Conservation (phyloP, 2,329 filamentous ascomycete species). For the Pseudopyrenochaeta lycopersici region DNA sequence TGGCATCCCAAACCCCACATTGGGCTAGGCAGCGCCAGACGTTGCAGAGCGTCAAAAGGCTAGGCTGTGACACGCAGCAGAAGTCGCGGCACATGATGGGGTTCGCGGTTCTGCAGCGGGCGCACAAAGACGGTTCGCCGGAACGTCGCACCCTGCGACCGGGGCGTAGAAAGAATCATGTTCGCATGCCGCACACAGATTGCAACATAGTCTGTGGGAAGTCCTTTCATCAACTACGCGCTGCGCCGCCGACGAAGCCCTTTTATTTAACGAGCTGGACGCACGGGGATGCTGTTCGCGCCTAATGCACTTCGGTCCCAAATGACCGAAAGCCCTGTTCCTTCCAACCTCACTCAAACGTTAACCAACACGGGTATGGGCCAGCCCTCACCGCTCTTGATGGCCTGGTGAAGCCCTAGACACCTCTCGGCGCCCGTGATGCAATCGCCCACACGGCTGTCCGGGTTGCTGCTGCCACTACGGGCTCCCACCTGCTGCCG, state of each 20-base stretch:
- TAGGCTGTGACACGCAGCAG: conserved; percentile 31
- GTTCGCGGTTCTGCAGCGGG: conserved; percentile 28
- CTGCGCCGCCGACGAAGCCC: conserved; percentile 26
- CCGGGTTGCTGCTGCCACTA: conserved; percentile 13
- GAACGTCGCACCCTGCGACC: conserved; percentile 35
- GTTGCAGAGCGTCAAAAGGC: conserved; percentile 23
- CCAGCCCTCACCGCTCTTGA: conserved; percentile 46
- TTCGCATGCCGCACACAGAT: conserved; percentile 41
- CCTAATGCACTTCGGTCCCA: conserved; percentile 49
- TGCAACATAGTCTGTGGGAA: conserved; percentile 29
- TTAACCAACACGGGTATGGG: conserved; percentile 35
- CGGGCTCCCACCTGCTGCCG: too few relatives aligned
- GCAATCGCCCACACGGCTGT: conserved; percentile 31
- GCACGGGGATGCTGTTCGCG: conserved; percentile 48
- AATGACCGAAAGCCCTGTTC: conserved; percentile 34
- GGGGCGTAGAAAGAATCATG: conserved; percentile 37
- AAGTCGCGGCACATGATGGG: conserved; percentile 14
- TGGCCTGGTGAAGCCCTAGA: conserved; percentile 36
- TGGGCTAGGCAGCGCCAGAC: conserved; percentile 32
- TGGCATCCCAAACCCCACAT: conserved; percentile 35
- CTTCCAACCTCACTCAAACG: conserved; percentile 40
- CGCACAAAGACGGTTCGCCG: conserved; percentile 30
- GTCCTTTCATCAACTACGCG: conserved; percentile 28
- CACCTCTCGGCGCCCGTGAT: conserved; percentile 25
- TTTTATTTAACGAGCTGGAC: conserved; percentile 35